Percentiles rank a stretch among this genome's conserved stretches.
Evolutionary conservation across 1,284 basidiomycete species (phyloP).

Genomic region (Rhodotorula sp.): DNA sequence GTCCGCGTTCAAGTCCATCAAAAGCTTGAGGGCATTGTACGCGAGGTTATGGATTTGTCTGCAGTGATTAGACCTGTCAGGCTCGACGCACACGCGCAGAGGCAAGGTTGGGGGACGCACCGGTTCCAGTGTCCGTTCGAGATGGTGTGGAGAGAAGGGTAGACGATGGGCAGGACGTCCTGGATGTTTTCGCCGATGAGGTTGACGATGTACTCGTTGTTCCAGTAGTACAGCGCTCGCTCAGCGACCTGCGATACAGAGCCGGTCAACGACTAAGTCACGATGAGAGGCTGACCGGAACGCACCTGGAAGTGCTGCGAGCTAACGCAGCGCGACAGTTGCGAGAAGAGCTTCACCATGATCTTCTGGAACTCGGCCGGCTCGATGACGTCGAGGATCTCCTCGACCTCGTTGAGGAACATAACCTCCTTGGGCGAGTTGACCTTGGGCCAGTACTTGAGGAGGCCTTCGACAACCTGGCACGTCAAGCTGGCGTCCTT

Average conservation of each 20-base stretch:
- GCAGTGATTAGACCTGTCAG: background rate
- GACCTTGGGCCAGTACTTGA: slow-evolving; percentile 99
- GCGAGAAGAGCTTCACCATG: slow-evolving; percentile 87
- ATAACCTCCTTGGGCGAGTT: slow-evolving; percentile 99
- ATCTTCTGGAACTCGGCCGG: slow-evolving; percentile 96
- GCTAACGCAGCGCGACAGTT: slow-evolving; percentile 95
- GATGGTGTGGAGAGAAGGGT: slow-evolving; percentile 95
- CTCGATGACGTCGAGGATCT: slow-evolving; percentile 97
- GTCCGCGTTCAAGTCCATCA: slow-evolving; percentile 95
- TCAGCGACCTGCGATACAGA: slow-evolving; percentile 67
- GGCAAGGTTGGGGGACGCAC: slow-evolving; percentile 45
- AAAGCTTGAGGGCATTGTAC: slow-evolving; percentile 95
- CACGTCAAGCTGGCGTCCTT: slow-evolving; percentile 91
- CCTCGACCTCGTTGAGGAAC: slow-evolving; percentile 99
- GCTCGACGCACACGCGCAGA: too few relatives aligned
- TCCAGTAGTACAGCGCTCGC: slow-evolving; percentile 91
- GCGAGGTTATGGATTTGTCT: slow-evolving; percentile 96
- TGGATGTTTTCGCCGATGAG: slow-evolving; percentile 96
- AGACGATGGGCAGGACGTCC: slow-evolving; percentile 90
- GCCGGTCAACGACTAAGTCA: too few relatives aligned
- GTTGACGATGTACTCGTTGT: slow-evolving; percentile 99
- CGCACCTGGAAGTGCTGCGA: slow-evolving; percentile 92
- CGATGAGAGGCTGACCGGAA: slow-evolving; percentile 11
- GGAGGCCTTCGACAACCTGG: slow-evolving; percentile 89
- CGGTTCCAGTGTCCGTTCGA: slow-evolving; percentile 98